Percentiles rank a stretch among this genome's conserved stretches.
Evolutionary conservation across 2,329 filamentous ascomycete species (phyloP).

Genomic region (Leptographium wingfieldii): DNA sequence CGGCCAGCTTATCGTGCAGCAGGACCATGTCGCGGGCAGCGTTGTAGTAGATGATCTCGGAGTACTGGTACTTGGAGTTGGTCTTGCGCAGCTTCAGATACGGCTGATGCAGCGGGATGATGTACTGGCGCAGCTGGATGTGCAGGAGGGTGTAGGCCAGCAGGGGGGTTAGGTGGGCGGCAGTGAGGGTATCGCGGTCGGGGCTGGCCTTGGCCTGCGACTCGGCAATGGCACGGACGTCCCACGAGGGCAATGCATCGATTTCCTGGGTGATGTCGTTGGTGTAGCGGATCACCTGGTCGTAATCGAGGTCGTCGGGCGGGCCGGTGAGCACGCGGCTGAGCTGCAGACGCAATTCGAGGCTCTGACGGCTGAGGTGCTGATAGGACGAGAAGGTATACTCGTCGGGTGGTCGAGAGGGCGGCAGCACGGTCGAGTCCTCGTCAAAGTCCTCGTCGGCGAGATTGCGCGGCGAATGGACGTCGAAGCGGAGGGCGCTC

Average conservation of each 20-base stretch:
- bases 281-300: slow-evolving; percentile 48
- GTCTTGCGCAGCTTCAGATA: slow-evolving; percentile 46
- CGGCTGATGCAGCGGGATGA: slow-evolving; percentile 48
- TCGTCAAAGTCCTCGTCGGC: slow-evolving; percentile 42
- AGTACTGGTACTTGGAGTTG: slow-evolving; percentile 50
- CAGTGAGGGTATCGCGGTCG: slow-evolving; percentile 14
- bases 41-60: slow-evolving; percentile 51
- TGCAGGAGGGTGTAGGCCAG: slow-evolving; percentile 48
- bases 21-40: slow-evolving; percentile 48
- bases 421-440: slow-evolving; percentile 31
- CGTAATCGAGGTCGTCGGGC: slow-evolving; percentile 43
- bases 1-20: slow-evolving; percentile 47
- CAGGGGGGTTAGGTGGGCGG: slow-evolving; percentile 36
- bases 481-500: slow-evolving; percentile 43
- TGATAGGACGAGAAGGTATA: slow-evolving; percentile 50
- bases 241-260: slow-evolving; percentile 46
- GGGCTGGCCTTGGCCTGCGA: slow-evolving; percentile 11
- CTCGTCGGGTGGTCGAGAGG: slow-evolving; percentile 35
- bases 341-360: slow-evolving; percentile 43
- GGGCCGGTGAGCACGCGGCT: slow-evolving; percentile 43
- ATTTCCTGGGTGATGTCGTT: slow-evolving; percentile 50
- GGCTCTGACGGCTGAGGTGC: slow-evolving; percentile 41
- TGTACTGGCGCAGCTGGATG: slow-evolving; percentile 48
- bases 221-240: slow-evolving; percentile 18
- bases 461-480: slow-evolving; percentile 42